Percentiles rank a stretch among this genome's conserved stretches.
phyloP scores from a whole-genome alignment of 345 rosid genomes.

The Physaria fendleri region DNA sequence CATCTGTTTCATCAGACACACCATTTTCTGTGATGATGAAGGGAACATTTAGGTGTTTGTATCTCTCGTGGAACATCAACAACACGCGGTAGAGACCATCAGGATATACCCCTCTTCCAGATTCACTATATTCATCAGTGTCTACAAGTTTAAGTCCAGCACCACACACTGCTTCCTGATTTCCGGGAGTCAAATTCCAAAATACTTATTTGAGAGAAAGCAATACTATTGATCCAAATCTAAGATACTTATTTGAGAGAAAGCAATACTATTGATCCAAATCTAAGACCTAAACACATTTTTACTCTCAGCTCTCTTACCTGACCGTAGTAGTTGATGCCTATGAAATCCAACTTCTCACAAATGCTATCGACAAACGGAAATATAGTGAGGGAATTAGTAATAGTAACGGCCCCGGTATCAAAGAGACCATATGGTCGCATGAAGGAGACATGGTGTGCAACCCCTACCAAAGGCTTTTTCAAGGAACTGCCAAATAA shows the following conservation, averaged over 20 bases:
- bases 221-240: background rate
- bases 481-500: slow-evolving; percentile 18
- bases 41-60: slow-evolving; percentile 68
- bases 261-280: background rate
- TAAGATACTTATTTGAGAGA: background rate
- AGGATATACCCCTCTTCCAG: slow-evolving; percentile 95
- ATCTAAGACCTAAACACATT: background rate
- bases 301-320: slow-evolving; percentile 28
- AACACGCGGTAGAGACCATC: slow-evolving; percentile 79
- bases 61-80: slow-evolving; percentile 75
- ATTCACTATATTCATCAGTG: slow-evolving; percentile 94
- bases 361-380: slow-evolving; percentile 71
- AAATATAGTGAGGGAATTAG: slow-evolving; percentile 67
- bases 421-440: slow-evolving; percentile 93
- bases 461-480: slow-evolving; percentile 60
- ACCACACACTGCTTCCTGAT: slow-evolving; percentile 82
- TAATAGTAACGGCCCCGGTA: slow-evolving; percentile 63
- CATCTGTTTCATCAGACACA: slow-evolving; percentile 77
- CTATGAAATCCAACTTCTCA: slow-evolving; percentile 75
- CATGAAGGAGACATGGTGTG: slow-evolving; percentile 89
- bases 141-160: slow-evolving; percentile 79
- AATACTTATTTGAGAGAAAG: background rate
- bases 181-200: slow-evolving; percentile 13
- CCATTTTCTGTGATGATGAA: slow-evolving; percentile 89
- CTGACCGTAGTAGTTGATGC: slow-evolving; percentile 97